phyloP scores from a whole-genome alignment of 331 rosid genomes.

The Stylosanthes scabra region DNA sequence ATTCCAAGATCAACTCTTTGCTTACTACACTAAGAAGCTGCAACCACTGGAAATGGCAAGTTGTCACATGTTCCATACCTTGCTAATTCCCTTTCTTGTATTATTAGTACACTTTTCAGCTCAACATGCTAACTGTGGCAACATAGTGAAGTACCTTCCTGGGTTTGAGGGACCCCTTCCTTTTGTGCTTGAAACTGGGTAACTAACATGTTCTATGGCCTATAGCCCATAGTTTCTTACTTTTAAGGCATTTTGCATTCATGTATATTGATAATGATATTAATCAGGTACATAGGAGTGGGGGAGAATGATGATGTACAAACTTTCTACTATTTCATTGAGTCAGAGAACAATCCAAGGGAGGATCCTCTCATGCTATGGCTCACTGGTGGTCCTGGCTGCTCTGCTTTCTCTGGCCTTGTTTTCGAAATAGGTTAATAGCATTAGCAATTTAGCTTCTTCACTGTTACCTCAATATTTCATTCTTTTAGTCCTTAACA shows the following conservation, averaged over 20 bases:
- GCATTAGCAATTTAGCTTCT: too few species aligned
- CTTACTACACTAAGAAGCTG: too few species aligned
- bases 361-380: constrained; percentile 64
- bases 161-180: constrained; percentile 67
- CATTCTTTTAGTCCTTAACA: neutral
- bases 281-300: constrained; percentile 53
- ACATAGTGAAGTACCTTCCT: constrained; percentile 36
- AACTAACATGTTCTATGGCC: neutral
- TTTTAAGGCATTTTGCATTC: too few species aligned
- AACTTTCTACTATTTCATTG: constrained; percentile 61
- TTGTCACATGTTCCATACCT: neutral
- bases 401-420: constrained; percentile 53
- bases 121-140: constrained; percentile 22
- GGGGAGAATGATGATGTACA: constrained; percentile 53
- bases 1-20: too few species aligned
- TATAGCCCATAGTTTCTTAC: neutral
- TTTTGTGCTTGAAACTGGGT: constrained; percentile 67
- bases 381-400: constrained; percentile 73
- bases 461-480: neutral
- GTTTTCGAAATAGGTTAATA: constrained; percentile 57
- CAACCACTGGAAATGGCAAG: too few species aligned
- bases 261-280: too few species aligned
- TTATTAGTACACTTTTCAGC: neutral
- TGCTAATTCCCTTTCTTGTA: constrained; percentile 13
- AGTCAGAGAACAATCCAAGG: constrained; percentile 56